phyloP scores from a whole-genome alignment of 257 asterid genomes.

The Phtheirospermum japonicum region DNA sequence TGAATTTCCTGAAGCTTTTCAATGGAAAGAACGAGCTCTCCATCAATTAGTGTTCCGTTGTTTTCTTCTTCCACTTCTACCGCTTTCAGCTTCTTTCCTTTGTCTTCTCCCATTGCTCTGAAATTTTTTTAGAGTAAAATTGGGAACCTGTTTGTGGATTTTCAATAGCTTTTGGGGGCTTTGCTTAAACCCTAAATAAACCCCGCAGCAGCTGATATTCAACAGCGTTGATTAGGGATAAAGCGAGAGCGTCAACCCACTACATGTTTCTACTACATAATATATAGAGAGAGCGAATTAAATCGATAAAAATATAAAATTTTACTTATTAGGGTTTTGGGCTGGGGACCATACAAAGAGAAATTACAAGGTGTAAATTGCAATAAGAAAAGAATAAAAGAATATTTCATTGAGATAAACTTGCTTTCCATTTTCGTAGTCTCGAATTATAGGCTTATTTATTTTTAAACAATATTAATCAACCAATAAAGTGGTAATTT shows the following conservation, averaged over 20 bases:
- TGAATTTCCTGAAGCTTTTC: conserved; percentile 84
- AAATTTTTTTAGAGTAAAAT: conserved; percentile 10
- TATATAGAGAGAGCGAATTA: not conserved
- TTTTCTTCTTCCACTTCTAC: conserved; percentile 45
- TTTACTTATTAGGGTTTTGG: not conserved
- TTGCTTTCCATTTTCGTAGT: too few species aligned
- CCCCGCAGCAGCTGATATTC: conserved; percentile 36
- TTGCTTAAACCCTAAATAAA: conserved; percentile 52
- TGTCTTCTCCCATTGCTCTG: conserved; percentile 67
- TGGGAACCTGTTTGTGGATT: not conserved
- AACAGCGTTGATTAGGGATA: conserved; percentile 20
- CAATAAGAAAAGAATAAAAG: too few species aligned
- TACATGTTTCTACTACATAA: not conserved
- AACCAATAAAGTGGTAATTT: too few species aligned
- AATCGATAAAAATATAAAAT: too few species aligned
- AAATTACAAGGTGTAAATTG: too few species aligned
- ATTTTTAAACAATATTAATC: too few species aligned
- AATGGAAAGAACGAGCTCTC: conserved; percentile 54
- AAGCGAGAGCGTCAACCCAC: not conserved
- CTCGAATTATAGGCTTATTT: too few species aligned
- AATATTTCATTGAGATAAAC: too few species aligned
- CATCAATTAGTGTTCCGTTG: conserved; percentile 41
- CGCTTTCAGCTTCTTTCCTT: conserved; percentile 74
- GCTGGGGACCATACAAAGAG: not conserved
- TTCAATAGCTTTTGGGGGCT: conserved; percentile 7